Conservation (phyloP, 2,329 filamentous ascomycete species). For the Aspergillus bombycis region DNA sequence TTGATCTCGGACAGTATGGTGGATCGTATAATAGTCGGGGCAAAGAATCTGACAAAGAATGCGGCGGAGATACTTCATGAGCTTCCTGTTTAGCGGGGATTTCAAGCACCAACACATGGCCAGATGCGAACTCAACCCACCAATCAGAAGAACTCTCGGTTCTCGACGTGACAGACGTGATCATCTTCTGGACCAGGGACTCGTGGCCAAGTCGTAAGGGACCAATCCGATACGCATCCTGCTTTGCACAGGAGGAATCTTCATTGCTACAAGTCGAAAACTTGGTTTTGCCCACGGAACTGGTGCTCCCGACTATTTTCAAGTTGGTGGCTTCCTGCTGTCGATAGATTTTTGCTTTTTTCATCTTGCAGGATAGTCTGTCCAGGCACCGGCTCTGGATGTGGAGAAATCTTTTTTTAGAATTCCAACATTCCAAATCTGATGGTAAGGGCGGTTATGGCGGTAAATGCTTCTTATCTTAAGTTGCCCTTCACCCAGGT, state of each 20-base stretch:
- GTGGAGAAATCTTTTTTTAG: conserved; percentile 2
- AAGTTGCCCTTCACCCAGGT: conserved; percentile 29
- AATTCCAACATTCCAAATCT: conserved; percentile 10
- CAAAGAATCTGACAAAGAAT: conserved; percentile 10
- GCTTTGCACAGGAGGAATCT: conserved; percentile 25
- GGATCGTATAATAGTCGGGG: neutral
- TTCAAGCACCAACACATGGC: conserved; percentile 37
- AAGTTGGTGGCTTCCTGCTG: conserved; percentile 15
- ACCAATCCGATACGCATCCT: conserved; percentile 42
- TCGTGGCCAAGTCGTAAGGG: conserved; percentile 38
- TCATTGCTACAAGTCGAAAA: conserved; percentile 49
- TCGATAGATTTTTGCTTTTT: conserved; percentile 6
- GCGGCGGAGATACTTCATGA: conserved; percentile 11
- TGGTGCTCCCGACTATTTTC: conserved; percentile 27
- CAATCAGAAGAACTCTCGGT: conserved; percentile 10
- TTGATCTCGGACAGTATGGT: neutral
- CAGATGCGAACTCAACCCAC: conserved; percentile 43
- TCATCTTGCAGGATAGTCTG: conserved; percentile 15
- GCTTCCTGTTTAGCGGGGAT: conserved; percentile 29
- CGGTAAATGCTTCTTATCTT: neutral
- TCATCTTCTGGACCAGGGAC: conserved; percentile 29
- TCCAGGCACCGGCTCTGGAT: conserved; percentile 11
- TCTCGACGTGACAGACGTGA: conserved; percentile 17
- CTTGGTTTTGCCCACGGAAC: conserved; percentile 35
- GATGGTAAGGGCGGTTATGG: conserved; percentile 4